Conservation (phyloP, 305 asterid genomes). For the Fraxinus dipetala region DNA sequence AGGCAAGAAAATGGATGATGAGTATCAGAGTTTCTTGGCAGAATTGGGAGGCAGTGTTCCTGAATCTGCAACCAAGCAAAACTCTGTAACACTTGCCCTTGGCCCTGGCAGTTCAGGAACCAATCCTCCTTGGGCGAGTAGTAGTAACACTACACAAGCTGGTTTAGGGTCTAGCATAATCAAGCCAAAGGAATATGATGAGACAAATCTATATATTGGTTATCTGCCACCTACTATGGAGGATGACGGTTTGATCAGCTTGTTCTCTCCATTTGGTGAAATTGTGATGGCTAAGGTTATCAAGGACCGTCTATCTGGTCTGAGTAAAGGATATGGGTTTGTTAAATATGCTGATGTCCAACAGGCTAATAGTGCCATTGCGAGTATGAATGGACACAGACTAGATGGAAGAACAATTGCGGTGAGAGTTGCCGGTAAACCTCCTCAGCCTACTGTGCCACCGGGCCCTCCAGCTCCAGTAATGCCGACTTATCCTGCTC, state of each 20-base stretch:
- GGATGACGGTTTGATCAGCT: conserved; percentile 72
- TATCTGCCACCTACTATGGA: conserved; percentile 86
- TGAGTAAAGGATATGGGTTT: conserved; percentile 90
- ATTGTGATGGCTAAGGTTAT: conserved; percentile 97
- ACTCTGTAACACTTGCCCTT: conserved; percentile 60
- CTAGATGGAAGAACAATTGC: conserved; percentile 93
- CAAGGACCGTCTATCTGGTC: conserved; percentile 66
- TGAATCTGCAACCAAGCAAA: conserved; percentile 51
- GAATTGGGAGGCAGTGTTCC: conserved; percentile 90
- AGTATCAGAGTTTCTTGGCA: conserved; percentile 66
- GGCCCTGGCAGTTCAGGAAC: conserved; percentile 53
- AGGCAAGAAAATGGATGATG: conserved; percentile 93
- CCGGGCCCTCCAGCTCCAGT: conserved; percentile 80
- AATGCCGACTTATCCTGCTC: conserved; percentile 56
- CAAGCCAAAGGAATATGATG: conserved; percentile 84
- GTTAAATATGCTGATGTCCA: conserved; percentile 87
- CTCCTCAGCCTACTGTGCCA: conserved; percentile 74
- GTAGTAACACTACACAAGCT: conserved; percentile 45
- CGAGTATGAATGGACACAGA: conserved; percentile 81
- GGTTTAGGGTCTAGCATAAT: conserved; percentile 47
- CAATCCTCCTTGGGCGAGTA: conserved; percentile 82
- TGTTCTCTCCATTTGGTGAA: conserved; percentile 80
- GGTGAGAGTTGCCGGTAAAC: conserved; percentile 90
- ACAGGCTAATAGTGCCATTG: conserved; percentile 86
- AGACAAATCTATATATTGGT: conserved; percentile 88